Percentiles rank a stretch among this genome's conserved stretches.
Evolutionary conservation across 2,329 filamentous ascomycete genomes (phyloP).

Genomic region (Aspergillus thermomutatus): DNA sequence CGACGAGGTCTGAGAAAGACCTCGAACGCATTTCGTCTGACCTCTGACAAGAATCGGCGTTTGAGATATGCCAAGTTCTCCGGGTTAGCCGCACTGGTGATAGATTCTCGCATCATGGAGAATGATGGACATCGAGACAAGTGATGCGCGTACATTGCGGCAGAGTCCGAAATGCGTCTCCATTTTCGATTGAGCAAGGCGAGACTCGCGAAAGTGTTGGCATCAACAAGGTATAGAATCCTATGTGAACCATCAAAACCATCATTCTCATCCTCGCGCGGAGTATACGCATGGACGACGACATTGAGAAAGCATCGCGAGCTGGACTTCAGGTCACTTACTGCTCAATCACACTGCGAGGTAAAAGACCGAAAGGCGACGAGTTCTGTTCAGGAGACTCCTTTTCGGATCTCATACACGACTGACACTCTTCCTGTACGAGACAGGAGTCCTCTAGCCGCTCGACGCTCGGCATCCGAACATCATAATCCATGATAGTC

Average conservation of each 20-base stretch:
- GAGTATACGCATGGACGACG: background rate
- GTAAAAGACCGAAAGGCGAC: conserved; percentile 23
- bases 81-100: conserved; percentile 35
- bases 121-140: conserved; percentile 44
- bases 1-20: conserved; percentile 67
- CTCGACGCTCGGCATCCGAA: conserved; percentile 15
- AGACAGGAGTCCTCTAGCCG: conserved; percentile 10
- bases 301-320: conserved; percentile 4
- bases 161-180: conserved; percentile 41
- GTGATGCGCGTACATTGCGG: conserved; percentile 46
- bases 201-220: conserved; percentile 47
- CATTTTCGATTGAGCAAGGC: conserved; percentile 44
- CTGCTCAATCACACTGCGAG: conserved; percentile 27
- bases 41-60: conserved; percentile 63
- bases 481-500: conserved; percentile 24
- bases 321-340: conserved; percentile 15
- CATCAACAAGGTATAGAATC: conserved; percentile 46
- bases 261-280: background rate
- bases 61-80: conserved; percentile 59
- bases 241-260: conserved; percentile 30
- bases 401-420: conserved; percentile 1
- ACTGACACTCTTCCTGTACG: conserved; percentile 7
- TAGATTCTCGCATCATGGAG: conserved; percentile 34
- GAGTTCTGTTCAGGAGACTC: conserved; percentile 6
- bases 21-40: conserved; percentile 74